Conservation (phyloP, 306 rosid species). For the Pterocarpus macrocarpus region DNA sequence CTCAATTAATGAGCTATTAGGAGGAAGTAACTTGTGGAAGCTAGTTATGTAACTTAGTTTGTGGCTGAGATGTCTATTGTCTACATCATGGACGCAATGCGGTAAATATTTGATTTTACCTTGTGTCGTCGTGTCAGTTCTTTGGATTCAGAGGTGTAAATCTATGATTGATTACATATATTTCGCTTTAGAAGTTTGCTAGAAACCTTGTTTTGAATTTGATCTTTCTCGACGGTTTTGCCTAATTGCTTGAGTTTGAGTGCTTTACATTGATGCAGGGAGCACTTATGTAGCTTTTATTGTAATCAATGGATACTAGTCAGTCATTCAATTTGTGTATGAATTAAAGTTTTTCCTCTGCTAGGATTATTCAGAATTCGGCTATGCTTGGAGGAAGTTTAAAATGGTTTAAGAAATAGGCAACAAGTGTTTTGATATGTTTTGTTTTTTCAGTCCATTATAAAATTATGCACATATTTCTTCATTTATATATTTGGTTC, state of each 20-base stretch:
- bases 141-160: constrained; percentile 8
- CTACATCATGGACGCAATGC: background rate
- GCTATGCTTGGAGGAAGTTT: too few relatives aligned
- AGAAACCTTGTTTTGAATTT: background rate
- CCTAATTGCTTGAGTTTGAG: background rate
- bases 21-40: constrained; percentile 44
- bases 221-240: background rate
- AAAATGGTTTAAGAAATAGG: too few relatives aligned
- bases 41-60: constrained; percentile 29
- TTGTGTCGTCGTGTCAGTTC: background rate
- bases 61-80: constrained; percentile 7
- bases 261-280: background rate
- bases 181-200: background rate
- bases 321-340: too few relatives aligned
- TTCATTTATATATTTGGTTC: too few relatives aligned
- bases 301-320: too few relatives aligned
- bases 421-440: too few relatives aligned
- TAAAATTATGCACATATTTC: too few relatives aligned
- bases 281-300: background rate
- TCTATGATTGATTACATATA: constrained; percentile 17
- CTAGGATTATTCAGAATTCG: too few relatives aligned
- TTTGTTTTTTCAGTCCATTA: too few relatives aligned
- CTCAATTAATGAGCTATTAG: constrained; percentile 32
- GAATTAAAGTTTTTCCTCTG: too few relatives aligned
- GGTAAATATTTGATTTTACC: constrained; percentile 31